These are phyloP conservation scores for Dysphania ambrosioides DNA, from an alignment of 148 eudicot species.

Conservation along the genomic window DNA sequence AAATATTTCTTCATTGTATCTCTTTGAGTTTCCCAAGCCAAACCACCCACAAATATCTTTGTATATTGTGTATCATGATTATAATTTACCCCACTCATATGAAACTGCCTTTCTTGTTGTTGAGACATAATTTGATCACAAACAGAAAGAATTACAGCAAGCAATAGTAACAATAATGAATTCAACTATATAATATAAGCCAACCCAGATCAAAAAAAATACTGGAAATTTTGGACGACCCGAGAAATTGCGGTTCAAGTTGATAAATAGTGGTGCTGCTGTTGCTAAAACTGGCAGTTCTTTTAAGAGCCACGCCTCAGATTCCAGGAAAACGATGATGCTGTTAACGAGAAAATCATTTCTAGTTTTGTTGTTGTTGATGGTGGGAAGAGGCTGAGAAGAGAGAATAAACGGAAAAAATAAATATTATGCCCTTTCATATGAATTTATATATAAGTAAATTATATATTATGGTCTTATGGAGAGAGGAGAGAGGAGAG, in stretches of 20 bases:
- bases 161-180: background rate
- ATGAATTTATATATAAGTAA: background rate
- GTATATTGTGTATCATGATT: constrained; percentile 37
- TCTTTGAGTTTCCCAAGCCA: constrained; percentile 53
- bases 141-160: background rate
- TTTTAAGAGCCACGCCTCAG: constrained; percentile 17
- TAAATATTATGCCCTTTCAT: too few species aligned
- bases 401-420: too few species aligned
- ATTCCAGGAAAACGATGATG: constrained; percentile 30
- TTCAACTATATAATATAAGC: background rate
- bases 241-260: too few species aligned
- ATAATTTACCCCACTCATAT: constrained; percentile 24
- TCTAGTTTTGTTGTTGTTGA: constrained; percentile 10
- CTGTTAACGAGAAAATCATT: constrained; percentile 37
- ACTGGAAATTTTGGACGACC: too few species aligned
- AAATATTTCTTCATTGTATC: constrained; percentile 45
- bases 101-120: constrained; percentile 24
- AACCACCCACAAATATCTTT: constrained; percentile 44
- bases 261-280: too few species aligned
- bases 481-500: too few species aligned
- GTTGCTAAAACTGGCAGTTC: too few species aligned
- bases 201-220: background rate
- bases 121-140: constrained; percentile 17
- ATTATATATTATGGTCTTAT: constrained; percentile 7
- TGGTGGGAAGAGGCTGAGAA: too few species aligned